Percentiles rank a stretch among this genome's conserved stretches.
phyloP scores from a whole-genome alignment of 2,329 filamentous ascomycete genomes.

The Zymoseptoria brevis region DNA sequence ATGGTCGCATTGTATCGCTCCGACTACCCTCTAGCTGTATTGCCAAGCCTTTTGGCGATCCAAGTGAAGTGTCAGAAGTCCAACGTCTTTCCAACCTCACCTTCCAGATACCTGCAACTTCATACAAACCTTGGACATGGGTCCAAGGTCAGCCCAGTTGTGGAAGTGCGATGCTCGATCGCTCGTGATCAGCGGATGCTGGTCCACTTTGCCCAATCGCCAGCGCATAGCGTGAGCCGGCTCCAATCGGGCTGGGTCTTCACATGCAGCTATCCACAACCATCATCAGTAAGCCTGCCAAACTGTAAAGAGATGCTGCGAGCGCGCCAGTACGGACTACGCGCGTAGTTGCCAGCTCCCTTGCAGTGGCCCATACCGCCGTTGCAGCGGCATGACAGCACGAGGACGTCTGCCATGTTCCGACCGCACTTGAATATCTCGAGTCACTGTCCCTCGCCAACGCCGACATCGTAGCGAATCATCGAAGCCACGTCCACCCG shows the following conservation, averaged over 20 bases:
- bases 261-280: background rate
- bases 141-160: background rate
- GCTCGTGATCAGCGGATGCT: background rate
- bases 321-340: background rate
- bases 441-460: background rate
- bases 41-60: too few species aligned
- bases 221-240: background rate
- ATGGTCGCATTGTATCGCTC: too few species aligned
- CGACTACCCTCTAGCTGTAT: too few species aligned
- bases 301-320: background rate
- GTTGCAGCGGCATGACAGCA: background rate
- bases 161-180: background rate
- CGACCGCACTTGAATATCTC: background rate
- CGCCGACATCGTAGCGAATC: background rate
- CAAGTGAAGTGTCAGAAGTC: too few species aligned
- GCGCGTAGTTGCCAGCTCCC: background rate
- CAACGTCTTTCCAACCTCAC: too few species aligned
- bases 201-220: background rate
- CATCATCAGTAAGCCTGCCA: background rate
- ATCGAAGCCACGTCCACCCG: background rate
- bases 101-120: too few species aligned
- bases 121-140: too few species aligned
- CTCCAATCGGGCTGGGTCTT: background rate
- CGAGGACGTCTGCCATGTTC: background rate
- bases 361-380: background rate